Base-by-base conservation (phyloP, 2,329 filamentous ascomycete species). In the Monosporascus sp. region DNA sequence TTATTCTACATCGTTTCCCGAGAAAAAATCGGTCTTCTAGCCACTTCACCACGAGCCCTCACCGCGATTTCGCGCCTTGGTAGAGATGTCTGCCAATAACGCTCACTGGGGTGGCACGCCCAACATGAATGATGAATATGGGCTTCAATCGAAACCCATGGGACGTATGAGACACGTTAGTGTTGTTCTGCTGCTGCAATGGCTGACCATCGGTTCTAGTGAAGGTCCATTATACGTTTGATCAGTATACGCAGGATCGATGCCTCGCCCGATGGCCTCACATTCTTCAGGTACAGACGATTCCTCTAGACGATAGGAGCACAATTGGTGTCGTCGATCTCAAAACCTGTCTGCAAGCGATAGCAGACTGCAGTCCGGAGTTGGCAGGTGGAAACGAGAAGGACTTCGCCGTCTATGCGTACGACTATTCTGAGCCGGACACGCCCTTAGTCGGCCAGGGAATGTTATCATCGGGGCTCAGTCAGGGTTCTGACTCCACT, bases 381-480 rank as follows among this genome's bases (percentile, higher is more conserved):
- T 80, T 99, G 46, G 76, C 91, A 47, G 82, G 66, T 77, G 87
- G 76, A 68, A 86, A 55, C 79, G 87, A 72, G 74, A 74, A 82
- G 70, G 92, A 99, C 73, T 99, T 94, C 72, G 94, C 91, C n/a
- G 85, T 99, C 52, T 99, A 99, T 72, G 91, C 93, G 31, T 90
- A 90, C 74, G 94, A 99, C 70, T 97, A 93, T 70, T 97, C 94
- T 14, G 94, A 99, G 72, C 89, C 89, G 58, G 92, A 97, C 66
- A 90, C 86, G 18, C 94, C 95, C 50, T 79, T 97, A 52, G 93
- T 97, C 24, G 94, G 94, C 22, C 93, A 99, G 71, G 94, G 95
- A 50, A 90, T 97, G 85, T 78, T 99, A 20, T 97, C 94, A 38
- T 88, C 88, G 81, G 84, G 86, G 22, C 77, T 97, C 46, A 83